Evolutionary conservation across 2,329 filamentous ascomycete genomes (phyloP), one percentile per base, ranked within the genome.

Genomic region (Coniochaeta sp.): DNA sequence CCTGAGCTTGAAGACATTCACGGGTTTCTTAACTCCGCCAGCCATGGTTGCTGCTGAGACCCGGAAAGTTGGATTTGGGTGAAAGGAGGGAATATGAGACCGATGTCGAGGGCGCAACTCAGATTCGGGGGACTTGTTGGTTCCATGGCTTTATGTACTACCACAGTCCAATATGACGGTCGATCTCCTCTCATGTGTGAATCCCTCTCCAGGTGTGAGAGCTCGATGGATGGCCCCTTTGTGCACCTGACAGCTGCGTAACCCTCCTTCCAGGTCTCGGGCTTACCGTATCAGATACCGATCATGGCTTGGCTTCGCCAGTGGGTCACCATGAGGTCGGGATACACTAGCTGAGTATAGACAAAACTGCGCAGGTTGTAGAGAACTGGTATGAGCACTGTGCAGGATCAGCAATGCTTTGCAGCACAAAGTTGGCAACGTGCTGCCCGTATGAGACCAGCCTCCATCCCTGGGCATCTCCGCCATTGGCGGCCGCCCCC

Each of bases 1-100:
- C 67, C 84, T 81, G 63, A 88, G 73, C 67, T 78, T 82, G 76
- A 90, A 91, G 67, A 90, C 77, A 67, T 84, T 82, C 72, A 83
- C 76, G 61, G 81, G 80, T 67, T 81, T 82, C 72, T 82, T 82
- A 61, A 78, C 77, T 62, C 77, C 78, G 63, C 78, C 78, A 58
- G 77, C 78, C 79, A 82, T 82, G 59, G 28, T 76, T 57, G 54
- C n/a, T 57, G 54, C 11, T 38, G 17, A 57, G 31, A n/a, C 34
- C n/a, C 12, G 14, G 28, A 38, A 17, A n/a, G 17, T 36, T 34
- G n/a, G 17, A 17, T 12, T 36, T 36, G 7, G 34, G 31, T 9
- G 31, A 5, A 11, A 24, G 31, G 17, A 36, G n/a, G 17, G 31
- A 36, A 28, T 2, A 22, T 3, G 22, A 52, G 47, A 28, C 24